Base-by-base conservation (phyloP, 495 filamentous ascomycete genomes). In the Aspergillus conjunctus region DNA sequence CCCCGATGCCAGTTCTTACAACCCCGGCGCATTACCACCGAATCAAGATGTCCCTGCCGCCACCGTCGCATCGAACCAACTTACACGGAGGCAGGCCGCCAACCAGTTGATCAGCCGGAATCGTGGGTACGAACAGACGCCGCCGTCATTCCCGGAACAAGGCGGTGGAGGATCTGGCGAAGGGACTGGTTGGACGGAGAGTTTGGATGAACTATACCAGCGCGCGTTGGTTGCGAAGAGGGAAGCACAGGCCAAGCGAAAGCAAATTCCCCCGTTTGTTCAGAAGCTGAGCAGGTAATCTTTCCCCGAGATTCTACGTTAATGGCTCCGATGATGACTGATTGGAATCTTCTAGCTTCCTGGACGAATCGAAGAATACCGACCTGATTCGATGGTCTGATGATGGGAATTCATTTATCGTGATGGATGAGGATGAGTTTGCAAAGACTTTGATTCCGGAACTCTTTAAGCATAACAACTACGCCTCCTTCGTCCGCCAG, bases 381-480 rank as follows among this genome's bases (percentile, higher is more conserved):
- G 90, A 97, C 12, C 78, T 99, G 49, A 99, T 99, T 66, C 88
- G 95, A 63, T 99, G 94, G 94, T 97, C 95, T 0, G 91, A 95
- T 61, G 88, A 91, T 70, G 94, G 94, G 17, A 92, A 95, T 68
- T 96, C 93, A 4, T 99, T 99, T 72, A 88, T 98, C 44, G 94
- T 99, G 8, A 74, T 97, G 5, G 95, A 99, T 68, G 94, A 99
- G 73, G 94, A 99, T 69, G 95, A 98, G 71, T 99, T 99, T 73
- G 95, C 94, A n/a, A 93, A 91, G 71, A 96, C 88, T 0, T 73
- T 99, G 59, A 98, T 99, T 51, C 94, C 94, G 3, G 94, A 98
- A 69, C 81, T 97, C 8, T 99, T 98, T 83, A 99, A 99, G 71
- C 95, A 98, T 75, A 98, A 97, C 73, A 99, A 98, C 73, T 99